Percentiles rank a stretch among this genome's conserved stretches.
These are phyloP conservation scores for Melastoma malabathricum DNA, from an alignment of 345 rosid species.

Conservation along the genomic window DNA sequence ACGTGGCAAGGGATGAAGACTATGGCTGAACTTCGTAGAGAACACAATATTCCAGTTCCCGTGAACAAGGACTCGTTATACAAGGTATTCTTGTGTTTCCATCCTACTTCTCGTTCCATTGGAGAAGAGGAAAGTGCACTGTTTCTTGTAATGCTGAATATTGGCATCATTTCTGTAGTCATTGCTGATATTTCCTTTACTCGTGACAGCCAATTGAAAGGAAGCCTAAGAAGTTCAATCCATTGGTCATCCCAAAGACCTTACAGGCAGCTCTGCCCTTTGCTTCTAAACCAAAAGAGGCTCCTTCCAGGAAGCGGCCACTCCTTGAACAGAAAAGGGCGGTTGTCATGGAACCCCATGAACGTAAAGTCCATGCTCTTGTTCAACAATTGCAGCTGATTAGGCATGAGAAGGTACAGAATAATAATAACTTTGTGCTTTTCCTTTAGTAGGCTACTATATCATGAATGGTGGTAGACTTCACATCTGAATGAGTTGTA, in stretches of 20 bases:
- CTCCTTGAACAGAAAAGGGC: conserved; percentile 52
- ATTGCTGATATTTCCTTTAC: not conserved
- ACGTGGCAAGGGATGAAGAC: conserved; percentile 94
- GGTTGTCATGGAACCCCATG: conserved; percentile 62
- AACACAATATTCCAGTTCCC: conserved; percentile 50
- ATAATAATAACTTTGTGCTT: too few relatives aligned
- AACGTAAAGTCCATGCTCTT: conserved; percentile 37
- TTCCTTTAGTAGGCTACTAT: too few relatives aligned
- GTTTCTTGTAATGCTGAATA: not conserved
- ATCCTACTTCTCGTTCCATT: not conserved
- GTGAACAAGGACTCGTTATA: conserved; percentile 76
- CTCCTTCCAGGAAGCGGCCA: conserved; percentile 30
- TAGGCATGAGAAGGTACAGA: conserved; percentile 43
- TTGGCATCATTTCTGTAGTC: not conserved
- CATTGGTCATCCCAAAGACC: conserved; percentile 56
- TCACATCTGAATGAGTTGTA: too few relatives aligned
- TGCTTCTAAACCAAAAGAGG: conserved; percentile 66
- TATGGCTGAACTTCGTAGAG: conserved; percentile 64
- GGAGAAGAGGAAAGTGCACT: not conserved
- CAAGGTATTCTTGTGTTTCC: conserved; percentile 35
- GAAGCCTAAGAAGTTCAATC: conserved; percentile 57
- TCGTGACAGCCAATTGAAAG: conserved; percentile 62
- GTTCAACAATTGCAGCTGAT: conserved; percentile 55
- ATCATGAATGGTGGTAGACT: too few relatives aligned
- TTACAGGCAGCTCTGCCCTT: conserved; percentile 69